phyloP scores from a whole-genome alignment of 176 grass and related monocot genomes.

The Thinopyrum elongatum region DNA sequence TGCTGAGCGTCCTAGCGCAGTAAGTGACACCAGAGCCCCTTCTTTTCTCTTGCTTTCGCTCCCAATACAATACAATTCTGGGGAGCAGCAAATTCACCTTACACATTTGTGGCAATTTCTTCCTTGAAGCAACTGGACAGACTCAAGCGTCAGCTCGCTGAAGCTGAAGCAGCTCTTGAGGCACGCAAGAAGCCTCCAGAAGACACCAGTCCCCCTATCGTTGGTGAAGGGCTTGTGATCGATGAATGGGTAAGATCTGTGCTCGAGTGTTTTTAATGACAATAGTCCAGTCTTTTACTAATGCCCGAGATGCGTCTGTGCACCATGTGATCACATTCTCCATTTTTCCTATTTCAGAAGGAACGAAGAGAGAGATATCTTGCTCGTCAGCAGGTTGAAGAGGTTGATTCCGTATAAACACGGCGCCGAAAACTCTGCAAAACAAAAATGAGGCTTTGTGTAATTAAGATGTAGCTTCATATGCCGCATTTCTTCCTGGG shows the following conservation, averaged over 20 bases:
- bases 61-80: not conserved
- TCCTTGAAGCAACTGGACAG: slow-evolving; percentile 87
- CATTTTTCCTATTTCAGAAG: slow-evolving; percentile 57
- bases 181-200: slow-evolving; percentile 93
- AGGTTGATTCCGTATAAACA: slow-evolving; percentile 76
- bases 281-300: slow-evolving; percentile 29
- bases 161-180: slow-evolving; percentile 89
- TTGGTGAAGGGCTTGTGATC: slow-evolving; percentile 95
- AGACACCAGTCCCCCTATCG: slow-evolving; percentile 53
- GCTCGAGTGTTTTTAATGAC: slow-evolving; percentile 10
- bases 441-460: slow-evolving; percentile 56
- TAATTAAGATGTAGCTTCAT: slow-evolving; percentile 49
- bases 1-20: slow-evolving; percentile 59
- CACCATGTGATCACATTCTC: slow-evolving; percentile 18
- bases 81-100: not conserved
- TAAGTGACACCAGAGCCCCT: slow-evolving; percentile 26
- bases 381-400: slow-evolving; percentile 85
- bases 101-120: not conserved
- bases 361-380: slow-evolving; percentile 97
- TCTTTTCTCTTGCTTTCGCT: not conserved
- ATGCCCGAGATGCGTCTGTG: not conserved
- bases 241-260: slow-evolving; percentile 92
- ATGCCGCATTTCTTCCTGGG: slow-evolving; percentile 22
- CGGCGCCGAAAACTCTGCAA: not conserved
- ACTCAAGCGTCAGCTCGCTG: slow-evolving; percentile 86